Percentiles rank a stretch among this genome's conserved stretches.
These are phyloP conservation scores for Dothideomycetes sp. DNA, from an alignment of 2,329 filamentous ascomycete species.

Conservation along the genomic window DNA sequence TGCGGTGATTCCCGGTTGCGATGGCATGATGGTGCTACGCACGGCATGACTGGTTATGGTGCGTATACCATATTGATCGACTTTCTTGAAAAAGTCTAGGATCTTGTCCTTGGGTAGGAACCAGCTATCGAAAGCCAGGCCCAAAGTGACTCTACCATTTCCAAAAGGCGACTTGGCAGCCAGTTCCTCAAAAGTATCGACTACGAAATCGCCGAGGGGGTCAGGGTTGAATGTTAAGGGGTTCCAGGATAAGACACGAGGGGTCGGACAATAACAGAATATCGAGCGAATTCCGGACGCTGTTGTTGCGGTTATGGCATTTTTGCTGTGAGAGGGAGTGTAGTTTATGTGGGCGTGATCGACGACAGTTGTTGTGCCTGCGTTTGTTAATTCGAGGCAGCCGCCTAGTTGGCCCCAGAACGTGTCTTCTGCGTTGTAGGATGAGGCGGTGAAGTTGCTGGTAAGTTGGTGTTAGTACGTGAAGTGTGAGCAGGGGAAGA, in stretches of 20 bases:
- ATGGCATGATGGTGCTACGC: constrained; percentile 8
- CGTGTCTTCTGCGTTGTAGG: constrained; percentile 33
- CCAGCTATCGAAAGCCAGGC: constrained; percentile 37
- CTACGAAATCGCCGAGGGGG: constrained; percentile 29
- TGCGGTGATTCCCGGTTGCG: constrained; percentile 17
- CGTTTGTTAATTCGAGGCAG: constrained; percentile 32
- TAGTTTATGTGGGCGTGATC: constrained; percentile 29
- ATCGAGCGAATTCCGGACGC: constrained; percentile 39
- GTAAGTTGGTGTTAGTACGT: background rate
- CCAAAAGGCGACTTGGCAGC: constrained; percentile 24
- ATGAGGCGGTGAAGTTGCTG: constrained; percentile 31
- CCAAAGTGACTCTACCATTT: constrained; percentile 32
- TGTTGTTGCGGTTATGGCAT: constrained; percentile 33
- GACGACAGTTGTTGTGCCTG: constrained; percentile 35
- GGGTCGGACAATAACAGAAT: constrained; percentile 34
- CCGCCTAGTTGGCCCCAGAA: constrained; percentile 40
- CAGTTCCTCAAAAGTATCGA: constrained; percentile 30
- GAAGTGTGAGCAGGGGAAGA: constrained; percentile 14
- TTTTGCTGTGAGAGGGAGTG: constrained; percentile 23
- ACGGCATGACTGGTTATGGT: constrained; percentile 33
- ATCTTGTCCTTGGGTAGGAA: constrained; percentile 32
- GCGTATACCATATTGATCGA: constrained; percentile 29
- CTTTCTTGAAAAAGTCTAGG: constrained; percentile 30
- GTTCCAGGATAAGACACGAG: constrained; percentile 24
- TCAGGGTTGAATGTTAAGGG: constrained; percentile 22